A percentile compares a stretch with the other conserved stretches of the same genome.
Evolutionary conservation across 1,139 yeast genomes (phyloP).

Genomic region (Lodderomyces theae): DNA sequence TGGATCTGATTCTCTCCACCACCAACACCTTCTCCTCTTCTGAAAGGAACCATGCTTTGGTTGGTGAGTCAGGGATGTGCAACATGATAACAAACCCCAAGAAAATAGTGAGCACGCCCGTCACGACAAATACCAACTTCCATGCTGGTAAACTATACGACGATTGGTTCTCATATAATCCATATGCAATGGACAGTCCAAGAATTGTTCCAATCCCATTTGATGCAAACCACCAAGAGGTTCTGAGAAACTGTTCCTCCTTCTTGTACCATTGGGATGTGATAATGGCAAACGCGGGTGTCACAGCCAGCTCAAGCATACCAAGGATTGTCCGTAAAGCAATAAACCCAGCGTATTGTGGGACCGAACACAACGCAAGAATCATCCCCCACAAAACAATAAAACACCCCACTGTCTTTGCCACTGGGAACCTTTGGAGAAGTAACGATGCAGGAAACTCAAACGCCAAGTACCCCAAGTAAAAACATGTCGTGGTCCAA

Average conservation of each 20-base stretch:
- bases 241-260: conserved; percentile 24
- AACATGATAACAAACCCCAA: conserved; percentile 24
- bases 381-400: conserved; percentile 31
- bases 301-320: conserved; percentile 48
- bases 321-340: conserved; percentile 44
- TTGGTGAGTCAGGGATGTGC: conserved; percentile 30
- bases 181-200: conserved; percentile 26
- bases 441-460: conserved; percentile 44
- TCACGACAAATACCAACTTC: conserved; percentile 31
- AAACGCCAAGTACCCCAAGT: conserved; percentile 33
- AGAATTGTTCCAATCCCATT: conserved; percentile 31
- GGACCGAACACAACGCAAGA: conserved; percentile 27
- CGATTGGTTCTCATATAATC: conserved; percentile 17
- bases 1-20: conserved; percentile 34
- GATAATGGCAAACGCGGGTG: conserved; percentile 59
- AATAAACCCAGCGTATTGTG: conserved; percentile 30
- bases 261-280: conserved; percentile 30
- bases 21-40: conserved; percentile 45
- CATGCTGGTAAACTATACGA: conserved; percentile 25
- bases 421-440: conserved; percentile 35
- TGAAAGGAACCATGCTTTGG: conserved; percentile 35
- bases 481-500: conserved; percentile 60
- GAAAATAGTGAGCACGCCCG: conserved; percentile 28
- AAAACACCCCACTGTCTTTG: conserved; percentile 23
- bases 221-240: conserved; percentile 29